These are phyloP conservation scores for Penicillium sp. DNA, from an alignment of 2,329 filamentous ascomycete species.

Conservation along the genomic window DNA sequence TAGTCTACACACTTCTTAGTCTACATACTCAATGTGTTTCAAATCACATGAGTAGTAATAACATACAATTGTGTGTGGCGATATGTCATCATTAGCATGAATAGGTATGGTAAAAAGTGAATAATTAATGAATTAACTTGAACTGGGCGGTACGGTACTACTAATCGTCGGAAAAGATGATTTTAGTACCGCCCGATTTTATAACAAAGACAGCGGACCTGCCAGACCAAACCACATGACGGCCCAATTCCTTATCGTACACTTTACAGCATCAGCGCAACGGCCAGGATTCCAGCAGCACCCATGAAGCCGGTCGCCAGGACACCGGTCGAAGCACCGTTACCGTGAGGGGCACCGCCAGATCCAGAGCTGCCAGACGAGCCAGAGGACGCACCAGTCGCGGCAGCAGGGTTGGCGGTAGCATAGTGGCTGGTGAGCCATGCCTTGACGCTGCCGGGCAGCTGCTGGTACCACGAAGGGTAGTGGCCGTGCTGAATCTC, in stretches of 20 bases:
- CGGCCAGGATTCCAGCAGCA: conserved; percentile 32
- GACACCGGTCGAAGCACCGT: conserved; percentile 27
- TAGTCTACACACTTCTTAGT: too few species aligned
- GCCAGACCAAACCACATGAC: neutral
- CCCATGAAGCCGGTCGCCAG: conserved; percentile 30
- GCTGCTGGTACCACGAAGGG: conserved; percentile 37
- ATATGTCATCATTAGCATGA: too few species aligned
- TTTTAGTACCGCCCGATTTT: too few species aligned
- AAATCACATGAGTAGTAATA: too few species aligned
- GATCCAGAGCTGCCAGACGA: conserved; percentile 19
- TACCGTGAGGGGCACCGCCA: conserved; percentile 10
- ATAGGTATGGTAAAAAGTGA: too few species aligned
- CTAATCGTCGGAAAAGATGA: too few species aligned
- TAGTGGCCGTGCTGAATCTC: conserved; percentile 32
- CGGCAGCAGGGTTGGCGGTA: conserved; percentile 3
- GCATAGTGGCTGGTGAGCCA: conserved; percentile 23
- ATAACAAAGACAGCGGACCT: neutral
- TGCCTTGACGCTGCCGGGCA: conserved; percentile 37
- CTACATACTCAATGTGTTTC: too few species aligned
- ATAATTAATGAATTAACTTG: too few species aligned
- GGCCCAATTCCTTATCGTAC: neutral
- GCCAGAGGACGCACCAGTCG: conserved; percentile 7
- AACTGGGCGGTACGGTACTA: too few species aligned
- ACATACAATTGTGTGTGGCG: too few species aligned
- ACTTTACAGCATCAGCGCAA: conserved; percentile 32